These are phyloP conservation scores for Eucalyptus caleyi DNA, from an alignment of 345 rosid species.

Conservation along the genomic window DNA sequence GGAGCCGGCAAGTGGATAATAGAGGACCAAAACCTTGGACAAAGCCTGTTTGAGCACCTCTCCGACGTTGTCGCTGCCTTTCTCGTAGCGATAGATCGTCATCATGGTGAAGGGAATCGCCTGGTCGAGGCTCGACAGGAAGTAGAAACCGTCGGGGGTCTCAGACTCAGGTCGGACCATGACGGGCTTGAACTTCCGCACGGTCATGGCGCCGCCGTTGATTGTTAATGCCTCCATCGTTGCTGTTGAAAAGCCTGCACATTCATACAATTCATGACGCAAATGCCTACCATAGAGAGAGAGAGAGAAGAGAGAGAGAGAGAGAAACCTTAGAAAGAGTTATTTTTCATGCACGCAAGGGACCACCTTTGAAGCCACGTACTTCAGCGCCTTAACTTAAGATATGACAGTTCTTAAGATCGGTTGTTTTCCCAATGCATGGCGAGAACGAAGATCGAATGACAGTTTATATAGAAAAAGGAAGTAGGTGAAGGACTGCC, in stretches of 20 bases:
- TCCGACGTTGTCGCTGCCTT: not conserved
- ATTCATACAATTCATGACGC: not conserved
- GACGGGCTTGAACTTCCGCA: not conserved
- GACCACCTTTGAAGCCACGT: not conserved
- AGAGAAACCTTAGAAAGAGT: not conserved
- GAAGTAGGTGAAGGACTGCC: not conserved
- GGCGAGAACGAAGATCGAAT: not conserved
- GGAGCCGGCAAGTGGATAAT: not conserved
- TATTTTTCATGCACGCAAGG: not conserved
- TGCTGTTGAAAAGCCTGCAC: not conserved
- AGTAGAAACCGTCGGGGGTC: not conserved
- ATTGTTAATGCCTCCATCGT: not conserved
- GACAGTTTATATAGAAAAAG: not conserved
- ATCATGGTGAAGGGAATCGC: not conserved
- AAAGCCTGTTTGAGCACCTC: not conserved
- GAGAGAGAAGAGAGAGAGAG: not conserved
- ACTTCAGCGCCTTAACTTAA: not conserved
- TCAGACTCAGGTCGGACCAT: not conserved
- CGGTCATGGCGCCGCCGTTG: not conserved
- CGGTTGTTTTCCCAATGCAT: not conserved
- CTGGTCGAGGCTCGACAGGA: constrained; percentile 5
- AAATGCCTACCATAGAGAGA: not conserved
- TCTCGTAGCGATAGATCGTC: not conserved
- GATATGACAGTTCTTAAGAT: not conserved
- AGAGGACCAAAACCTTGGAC: constrained; percentile 1